phyloP scores from a whole-genome alignment of 2,329 filamentous ascomycete genomes.

The Fusarium redolens region DNA sequence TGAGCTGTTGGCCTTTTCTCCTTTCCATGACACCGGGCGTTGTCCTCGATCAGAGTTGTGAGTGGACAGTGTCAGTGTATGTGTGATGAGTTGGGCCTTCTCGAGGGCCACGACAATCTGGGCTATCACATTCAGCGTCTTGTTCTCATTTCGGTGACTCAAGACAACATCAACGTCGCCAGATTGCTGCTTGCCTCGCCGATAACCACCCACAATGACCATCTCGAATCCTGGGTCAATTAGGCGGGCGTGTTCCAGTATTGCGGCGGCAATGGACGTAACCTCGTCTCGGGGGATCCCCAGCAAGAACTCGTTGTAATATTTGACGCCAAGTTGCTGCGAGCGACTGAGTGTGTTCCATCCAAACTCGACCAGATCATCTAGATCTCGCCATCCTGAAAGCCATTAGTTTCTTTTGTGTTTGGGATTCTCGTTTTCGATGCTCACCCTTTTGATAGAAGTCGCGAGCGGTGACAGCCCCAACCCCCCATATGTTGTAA shows the following conservation, averaged over 20 bases:
- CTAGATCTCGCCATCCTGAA: slow-evolving; percentile 79
- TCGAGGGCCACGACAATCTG: slow-evolving; percentile 80
- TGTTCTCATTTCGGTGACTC: slow-evolving; percentile 77
- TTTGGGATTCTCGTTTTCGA: neutral
- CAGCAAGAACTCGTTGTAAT: slow-evolving; percentile 83
- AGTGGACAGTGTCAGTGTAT: slow-evolving; percentile 78
- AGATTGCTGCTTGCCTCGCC: slow-evolving; percentile 77
- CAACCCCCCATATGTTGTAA: slow-evolving; percentile 93
- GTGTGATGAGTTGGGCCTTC: slow-evolving; percentile 76
- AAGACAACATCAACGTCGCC: slow-evolving; percentile 91
- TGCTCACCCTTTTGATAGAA: slow-evolving; percentile 75
- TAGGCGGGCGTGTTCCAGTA: slow-evolving; percentile 74
- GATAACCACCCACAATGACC: slow-evolving; percentile 81
- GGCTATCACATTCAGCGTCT: slow-evolving; percentile 77
- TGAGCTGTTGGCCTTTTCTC: slow-evolving; percentile 53
- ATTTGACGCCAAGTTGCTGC: slow-evolving; percentile 95
- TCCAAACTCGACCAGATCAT: slow-evolving; percentile 86
- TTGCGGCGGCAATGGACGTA: slow-evolving; percentile 71
- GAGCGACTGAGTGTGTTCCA: slow-evolving; percentile 81
- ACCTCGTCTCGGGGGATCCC: slow-evolving; percentile 81
- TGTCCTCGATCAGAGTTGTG: slow-evolving; percentile 80
- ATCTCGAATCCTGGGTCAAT: slow-evolving; percentile 68
- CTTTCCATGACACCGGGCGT: slow-evolving; percentile 64
- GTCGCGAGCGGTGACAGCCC: slow-evolving; percentile 79
- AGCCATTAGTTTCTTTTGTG: slow-evolving; percentile 2